phyloP scores from a whole-genome alignment of 805 yeast species.

The Starmerella gropengiesseri region DNA sequence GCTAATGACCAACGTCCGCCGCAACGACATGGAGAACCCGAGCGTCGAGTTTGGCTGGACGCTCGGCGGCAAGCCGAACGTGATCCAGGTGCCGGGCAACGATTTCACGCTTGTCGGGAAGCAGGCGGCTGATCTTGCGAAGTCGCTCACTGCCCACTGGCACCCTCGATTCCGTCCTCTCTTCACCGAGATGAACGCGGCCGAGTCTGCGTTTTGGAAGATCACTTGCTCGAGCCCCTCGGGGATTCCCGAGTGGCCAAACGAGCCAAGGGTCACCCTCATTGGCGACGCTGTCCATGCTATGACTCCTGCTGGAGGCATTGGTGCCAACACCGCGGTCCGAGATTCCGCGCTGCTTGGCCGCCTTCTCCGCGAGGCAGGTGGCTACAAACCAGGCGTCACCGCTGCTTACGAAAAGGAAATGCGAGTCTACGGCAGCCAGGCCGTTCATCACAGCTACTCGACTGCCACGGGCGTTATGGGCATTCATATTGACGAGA shows the following conservation, averaged over 20 bases:
- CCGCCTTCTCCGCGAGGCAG: neutral
- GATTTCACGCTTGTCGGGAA: neutral
- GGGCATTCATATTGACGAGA: neutral
- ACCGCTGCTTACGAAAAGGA: neutral
- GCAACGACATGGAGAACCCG: neutral
- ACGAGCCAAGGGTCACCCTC: neutral
- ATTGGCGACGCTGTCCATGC: neutral
- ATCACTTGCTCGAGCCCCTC: neutral
- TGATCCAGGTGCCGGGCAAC: neutral
- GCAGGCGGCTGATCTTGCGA: neutral
- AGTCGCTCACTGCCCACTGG: neutral
- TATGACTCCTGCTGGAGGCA: constrained; percentile 1
- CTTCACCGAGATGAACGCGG: neutral
- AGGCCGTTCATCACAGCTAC: neutral
- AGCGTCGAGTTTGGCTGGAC: neutral
- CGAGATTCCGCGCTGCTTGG: neutral
- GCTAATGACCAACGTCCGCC: neutral
- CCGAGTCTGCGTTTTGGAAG: neutral
- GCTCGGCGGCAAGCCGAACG: neutral
- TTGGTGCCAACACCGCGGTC: neutral
- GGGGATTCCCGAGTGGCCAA: neutral
- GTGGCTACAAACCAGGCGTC: neutral
- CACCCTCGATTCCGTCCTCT: neutral
- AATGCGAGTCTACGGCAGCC: neutral
- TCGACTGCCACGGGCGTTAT: neutral